Base-by-base conservation (phyloP, 805 yeast species). In the Debaryomyces prosopidis region DNA sequence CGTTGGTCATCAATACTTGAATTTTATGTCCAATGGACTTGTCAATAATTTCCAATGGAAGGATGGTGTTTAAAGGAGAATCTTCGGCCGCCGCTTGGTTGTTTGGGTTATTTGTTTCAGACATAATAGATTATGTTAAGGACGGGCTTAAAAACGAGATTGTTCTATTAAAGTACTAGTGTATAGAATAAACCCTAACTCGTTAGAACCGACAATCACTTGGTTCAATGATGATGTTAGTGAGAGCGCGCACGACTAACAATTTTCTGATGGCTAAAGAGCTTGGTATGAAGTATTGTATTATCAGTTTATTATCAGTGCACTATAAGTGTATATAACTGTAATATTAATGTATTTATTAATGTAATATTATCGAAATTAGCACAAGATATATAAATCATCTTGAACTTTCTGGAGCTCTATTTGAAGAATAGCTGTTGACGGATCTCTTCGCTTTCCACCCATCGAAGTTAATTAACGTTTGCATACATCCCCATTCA, bases 401-500 rank as follows among this genome's bases (percentile, higher is more conserved):
- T 23, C 9, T 23, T 3, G 26, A 23, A 23, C 26, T 2, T 23
- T 7, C 5, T 23, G 26, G 9, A 23, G 26, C 26, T 23, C 9
- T 10, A 23, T 23, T 23, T 7, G 9, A 23, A 23, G 10, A 7
- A 3, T 19, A 36, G 17, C 23, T 36, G 19, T 19, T 20, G 7
- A 43, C 44, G n/a, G 41, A 38, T 8, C 54, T 47, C 36, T 60
- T 64, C 14, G 46, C 53, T 42, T 79, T 82, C 95, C 97, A 94
- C 32, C 95, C 92, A 62, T 94, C 97, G 64, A 87, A 92, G 66
- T 92, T 96, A 62, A 92, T 91, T 40, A 92, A 70, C 0, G 97
- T 97, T 68, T 92, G 99, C 98, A 92, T 92, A 65, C 98, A 92
- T 0, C 99, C 98, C 98, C 98, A 94, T 65, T 92, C 97, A 0